Conservation (phyloP, 345 rosid genomes). For the Moringa oleifera region DNA sequence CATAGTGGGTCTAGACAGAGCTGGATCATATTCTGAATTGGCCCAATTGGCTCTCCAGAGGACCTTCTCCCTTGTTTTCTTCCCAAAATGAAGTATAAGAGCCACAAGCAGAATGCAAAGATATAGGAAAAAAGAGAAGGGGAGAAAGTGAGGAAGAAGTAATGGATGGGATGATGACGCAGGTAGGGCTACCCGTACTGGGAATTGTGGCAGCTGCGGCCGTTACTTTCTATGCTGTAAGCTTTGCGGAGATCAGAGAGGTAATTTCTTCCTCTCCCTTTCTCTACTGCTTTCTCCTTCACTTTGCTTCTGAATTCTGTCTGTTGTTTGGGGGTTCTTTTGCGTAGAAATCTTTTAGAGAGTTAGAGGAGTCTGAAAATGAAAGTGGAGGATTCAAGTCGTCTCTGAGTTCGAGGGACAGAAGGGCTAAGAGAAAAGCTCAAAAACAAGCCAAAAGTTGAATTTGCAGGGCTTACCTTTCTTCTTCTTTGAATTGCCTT, state of each 20-base stretch:
- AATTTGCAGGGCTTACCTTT: not conserved
- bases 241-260: slow-evolving; percentile 67
- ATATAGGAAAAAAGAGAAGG: too few species aligned
- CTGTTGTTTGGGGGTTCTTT: not conserved
- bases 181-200: slow-evolving; percentile 52
- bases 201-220: slow-evolving; percentile 64
- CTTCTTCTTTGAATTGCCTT: not conserved
- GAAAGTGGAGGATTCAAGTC: slow-evolving; percentile 38
- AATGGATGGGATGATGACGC: slow-evolving; percentile 63
- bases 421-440: slow-evolving; percentile 49
- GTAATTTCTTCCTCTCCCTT: slow-evolving; percentile 14
- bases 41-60: too few species aligned
- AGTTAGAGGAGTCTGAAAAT: slow-evolving; percentile 39
- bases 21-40: too few species aligned
- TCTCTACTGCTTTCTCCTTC: too few species aligned
- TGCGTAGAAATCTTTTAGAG: slow-evolving; percentile 55
- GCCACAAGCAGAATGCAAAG: too few species aligned
- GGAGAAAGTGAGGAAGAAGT: not conserved
- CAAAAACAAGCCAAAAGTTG: slow-evolving; percentile 22
- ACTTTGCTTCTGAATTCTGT: not conserved
- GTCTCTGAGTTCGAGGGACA: slow-evolving; percentile 49
- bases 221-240: slow-evolving; percentile 60
- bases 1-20: too few species aligned
- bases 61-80: too few species aligned
- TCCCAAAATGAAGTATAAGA: too few species aligned